A percentile compares a stretch with the other conserved stretches of the same genome.
phyloP scores from a whole-genome alignment of 306 rosid species.

The Quercus glauca region DNA sequence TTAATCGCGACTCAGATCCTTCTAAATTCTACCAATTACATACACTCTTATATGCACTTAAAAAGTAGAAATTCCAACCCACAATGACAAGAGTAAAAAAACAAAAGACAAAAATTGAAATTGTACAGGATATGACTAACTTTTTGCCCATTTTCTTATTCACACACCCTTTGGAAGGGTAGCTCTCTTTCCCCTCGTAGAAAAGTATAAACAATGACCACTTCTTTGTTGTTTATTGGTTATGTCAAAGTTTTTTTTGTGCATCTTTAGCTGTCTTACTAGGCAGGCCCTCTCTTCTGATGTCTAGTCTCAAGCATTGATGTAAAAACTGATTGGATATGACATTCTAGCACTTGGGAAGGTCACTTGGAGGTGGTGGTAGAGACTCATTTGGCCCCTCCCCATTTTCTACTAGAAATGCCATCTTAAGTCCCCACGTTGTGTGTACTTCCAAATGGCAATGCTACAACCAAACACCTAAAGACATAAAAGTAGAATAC shows the following conservation, averaged over 20 bases:
- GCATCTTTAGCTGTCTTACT: neutral
- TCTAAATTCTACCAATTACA: slow-evolving; percentile 4
- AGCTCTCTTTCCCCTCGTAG: neutral
- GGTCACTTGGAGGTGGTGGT: slow-evolving; percentile 57
- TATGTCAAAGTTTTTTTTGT: neutral
- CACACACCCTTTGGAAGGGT: neutral
- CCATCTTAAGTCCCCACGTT: slow-evolving; percentile 84
- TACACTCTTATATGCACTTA: slow-evolving; percentile 3
- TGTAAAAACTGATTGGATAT: neutral
- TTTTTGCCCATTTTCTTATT: neutral
- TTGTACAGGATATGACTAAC: neutral
- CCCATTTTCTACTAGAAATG: slow-evolving; percentile 68
- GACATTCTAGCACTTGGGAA: slow-evolving; percentile 55
- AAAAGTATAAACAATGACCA: neutral
- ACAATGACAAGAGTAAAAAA: neutral
- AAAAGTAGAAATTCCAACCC: slow-evolving; percentile 12
- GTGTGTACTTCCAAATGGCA: slow-evolving; percentile 89
- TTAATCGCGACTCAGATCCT: neutral
- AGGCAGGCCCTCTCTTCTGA: neutral
- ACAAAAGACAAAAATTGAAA: slow-evolving; percentile 17
- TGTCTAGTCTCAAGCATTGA: neutral
- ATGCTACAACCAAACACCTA: slow-evolving; percentile 80
- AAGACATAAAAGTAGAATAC: slow-evolving; percentile 1
- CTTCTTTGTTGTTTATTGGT: neutral
- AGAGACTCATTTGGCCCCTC: slow-evolving; percentile 42